Conservation (phyloP, 257 asterid species). For the Coffea canephora region DNA sequence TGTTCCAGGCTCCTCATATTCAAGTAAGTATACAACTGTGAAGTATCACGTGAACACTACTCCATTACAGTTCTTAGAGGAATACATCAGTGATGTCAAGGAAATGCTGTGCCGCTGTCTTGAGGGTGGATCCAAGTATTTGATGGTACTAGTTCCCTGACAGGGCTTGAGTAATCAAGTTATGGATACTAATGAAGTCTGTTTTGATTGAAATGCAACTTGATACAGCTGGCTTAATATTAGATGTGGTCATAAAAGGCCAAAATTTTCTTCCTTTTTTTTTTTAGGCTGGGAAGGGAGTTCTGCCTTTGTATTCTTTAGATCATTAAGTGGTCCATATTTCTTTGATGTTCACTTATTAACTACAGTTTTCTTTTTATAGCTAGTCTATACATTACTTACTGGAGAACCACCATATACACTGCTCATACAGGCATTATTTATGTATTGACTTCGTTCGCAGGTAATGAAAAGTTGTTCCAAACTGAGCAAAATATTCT, state of each 20-base stretch:
- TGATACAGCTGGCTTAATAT: neutral
- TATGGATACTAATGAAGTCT: neutral
- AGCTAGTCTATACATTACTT: neutral
- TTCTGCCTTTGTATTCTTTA: neutral
- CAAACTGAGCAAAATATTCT: slow-evolving; percentile 76
- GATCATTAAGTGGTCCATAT: neutral
- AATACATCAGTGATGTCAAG: neutral
- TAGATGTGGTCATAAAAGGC: no score
- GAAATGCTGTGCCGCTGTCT: neutral
- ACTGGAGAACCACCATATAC: no score
- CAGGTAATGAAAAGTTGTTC: slow-evolving; percentile 83
- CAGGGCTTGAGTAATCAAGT: neutral
- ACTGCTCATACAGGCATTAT: neutral
- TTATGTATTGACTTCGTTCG: neutral
- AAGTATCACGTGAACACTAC: slow-evolving; percentile 2
- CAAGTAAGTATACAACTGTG: slow-evolving; percentile 47
- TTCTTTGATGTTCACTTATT: neutral
- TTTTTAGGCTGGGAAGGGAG: neutral
- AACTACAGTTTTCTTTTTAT: neutral
- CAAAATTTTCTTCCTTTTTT: neutral
- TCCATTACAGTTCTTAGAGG: neutral
- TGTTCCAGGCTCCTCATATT: slow-evolving; percentile 99
- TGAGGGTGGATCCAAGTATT: neutral
- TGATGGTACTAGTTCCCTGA: neutral
- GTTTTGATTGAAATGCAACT: neutral